phyloP scores from a whole-genome alignment of 2,329 filamentous ascomycete species.

The Cordyceps cicadae region DNA sequence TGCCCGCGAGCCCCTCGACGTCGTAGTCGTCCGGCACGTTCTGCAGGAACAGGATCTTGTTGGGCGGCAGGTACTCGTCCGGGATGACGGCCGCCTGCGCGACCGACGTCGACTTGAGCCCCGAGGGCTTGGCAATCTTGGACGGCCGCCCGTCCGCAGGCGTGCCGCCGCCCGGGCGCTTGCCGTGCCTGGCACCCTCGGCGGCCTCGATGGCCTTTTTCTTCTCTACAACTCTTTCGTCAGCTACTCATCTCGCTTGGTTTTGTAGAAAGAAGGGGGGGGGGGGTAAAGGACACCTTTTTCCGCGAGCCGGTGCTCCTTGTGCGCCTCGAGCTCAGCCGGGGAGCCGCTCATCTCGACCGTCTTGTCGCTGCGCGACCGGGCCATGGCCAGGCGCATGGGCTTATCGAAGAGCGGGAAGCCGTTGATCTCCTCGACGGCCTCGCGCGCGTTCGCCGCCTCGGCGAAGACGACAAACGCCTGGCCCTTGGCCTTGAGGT shows the following conservation, averaged over 20 bases:
- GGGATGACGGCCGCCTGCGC: slow-evolving; percentile 66
- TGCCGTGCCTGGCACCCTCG: slow-evolving; percentile 69
- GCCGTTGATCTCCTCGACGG: slow-evolving; percentile 82
- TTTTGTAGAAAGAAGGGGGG: background rate
- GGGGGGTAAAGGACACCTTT: too few relatives aligned
- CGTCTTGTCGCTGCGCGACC: slow-evolving; percentile 78
- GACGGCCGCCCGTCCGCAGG: slow-evolving; percentile 47
- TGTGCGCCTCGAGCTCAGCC: slow-evolving; percentile 82
- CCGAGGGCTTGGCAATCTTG: slow-evolving; percentile 53
- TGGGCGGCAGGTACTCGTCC: slow-evolving; percentile 96
- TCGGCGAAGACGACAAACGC: slow-evolving; percentile 88
- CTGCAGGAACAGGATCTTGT: slow-evolving; percentile 93
- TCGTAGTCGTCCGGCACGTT: slow-evolving; percentile 84
- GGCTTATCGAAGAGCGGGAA: slow-evolving; percentile 91
- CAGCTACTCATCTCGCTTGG: background rate
- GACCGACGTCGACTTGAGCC: slow-evolving; percentile 67
- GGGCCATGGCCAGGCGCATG: slow-evolving; percentile 76
- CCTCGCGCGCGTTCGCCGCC: slow-evolving; percentile 67
- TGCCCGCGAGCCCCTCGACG: slow-evolving; percentile 65
- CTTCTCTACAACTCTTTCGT: slow-evolving; percentile 37
- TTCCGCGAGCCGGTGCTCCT: slow-evolving; percentile 73
- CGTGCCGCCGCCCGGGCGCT: slow-evolving; percentile 44
- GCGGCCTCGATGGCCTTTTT: slow-evolving; percentile 78
- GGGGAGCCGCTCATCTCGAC: slow-evolving; percentile 64
- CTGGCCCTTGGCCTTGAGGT: slow-evolving; percentile 87